Base-by-base conservation (phyloP, 768 basidiomycete species). In the Panaeolus papilionaceus region DNA sequence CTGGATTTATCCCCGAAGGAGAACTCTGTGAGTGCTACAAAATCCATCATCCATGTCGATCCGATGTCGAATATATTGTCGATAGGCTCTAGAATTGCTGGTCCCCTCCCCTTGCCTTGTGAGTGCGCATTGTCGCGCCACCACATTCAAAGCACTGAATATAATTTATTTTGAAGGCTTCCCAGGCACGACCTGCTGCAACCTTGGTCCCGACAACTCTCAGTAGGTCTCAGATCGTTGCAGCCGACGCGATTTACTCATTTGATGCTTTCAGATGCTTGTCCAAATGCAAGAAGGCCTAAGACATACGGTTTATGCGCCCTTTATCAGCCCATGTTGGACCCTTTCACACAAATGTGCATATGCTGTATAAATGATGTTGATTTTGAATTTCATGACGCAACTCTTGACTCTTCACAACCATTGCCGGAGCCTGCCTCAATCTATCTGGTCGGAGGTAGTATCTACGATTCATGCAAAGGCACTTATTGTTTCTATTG, bases 41-140 rank as follows among this genome's bases (percentile, higher is more conserved):
- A n/a, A 47, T 33, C 33, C 33, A 33, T 5, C 33, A 5, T 33
- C 33, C 33, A 5, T 33, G 16, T 47, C 7, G 18, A 51, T 5
- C 8, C 26, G 11, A 12, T 28, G 14, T 12, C 18, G 14, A 28
- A 23, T 28, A 26, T 28, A 6, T 20, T 23, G 4, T 26, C 9
- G 4, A 10, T 47, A 51, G 49, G 49, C 49, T 51, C 49, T 51
- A 26, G 49, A 7, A 51, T 51, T 28, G 49, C 49, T 26, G 49
- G 49, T 28, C 49, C 49, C 23, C 49, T 51, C 26, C 49, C 49
- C 26, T 51, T 51, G 49, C 49, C 49, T 51, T 51, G 49, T 51
- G 10, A 9, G 49, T 51, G 3, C 5, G 8, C 23, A 51, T 47
- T 33, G 9, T 40, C 14, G 11, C 3, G 18, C 45, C 16, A 11